Evolutionary conservation across 805 yeast genomes (phyloP).

Genomic region (Sungouiella blattae): DNA sequence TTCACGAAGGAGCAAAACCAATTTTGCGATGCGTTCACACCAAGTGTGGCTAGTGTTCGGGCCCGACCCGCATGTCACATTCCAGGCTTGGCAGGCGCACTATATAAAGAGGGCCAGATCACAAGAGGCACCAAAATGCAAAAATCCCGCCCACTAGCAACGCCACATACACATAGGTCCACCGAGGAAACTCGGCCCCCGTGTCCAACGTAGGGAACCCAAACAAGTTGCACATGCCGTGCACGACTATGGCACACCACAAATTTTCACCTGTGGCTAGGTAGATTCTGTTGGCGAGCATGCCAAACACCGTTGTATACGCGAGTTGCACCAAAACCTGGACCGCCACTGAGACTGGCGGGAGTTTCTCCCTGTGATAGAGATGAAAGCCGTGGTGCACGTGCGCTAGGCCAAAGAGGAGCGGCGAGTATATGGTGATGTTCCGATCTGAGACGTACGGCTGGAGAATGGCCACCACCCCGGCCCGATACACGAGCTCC

Average conservation of each 20-base stretch:
- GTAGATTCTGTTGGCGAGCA: conserved; percentile 55
- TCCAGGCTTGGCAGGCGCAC: no score
- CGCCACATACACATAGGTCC: conserved; percentile 26
- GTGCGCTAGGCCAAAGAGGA: conserved; percentile 75
- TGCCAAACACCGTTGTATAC: conserved; percentile 72
- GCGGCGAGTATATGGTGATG: conserved; percentile 34
- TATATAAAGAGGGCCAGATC: no score
- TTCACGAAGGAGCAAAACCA: no score
- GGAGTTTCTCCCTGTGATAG: conserved; percentile 21
- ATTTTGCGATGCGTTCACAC: no score
- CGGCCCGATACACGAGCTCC: conserved; percentile 66
- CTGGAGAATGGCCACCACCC: conserved; percentile 25
- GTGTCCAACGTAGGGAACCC: conserved; percentile 54
- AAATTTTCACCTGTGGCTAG: conserved; percentile 46
- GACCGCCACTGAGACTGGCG: conserved; percentile 27
- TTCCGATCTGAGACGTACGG: conserved; percentile 6
- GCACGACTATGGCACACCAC: conserved; percentile 58
- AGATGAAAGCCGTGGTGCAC: conserved; percentile 65
- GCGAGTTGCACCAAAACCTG: conserved; percentile 48
- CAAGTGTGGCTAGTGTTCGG: no score
- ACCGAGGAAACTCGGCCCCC: conserved; percentile 15
- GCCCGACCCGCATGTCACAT: no score
- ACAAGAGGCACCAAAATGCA: conserved; percentile 24
- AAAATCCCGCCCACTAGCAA: conserved; percentile 43
- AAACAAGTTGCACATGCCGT: conserved; percentile 63